Evolutionary conservation across 495 filamentous ascomycete species (phyloP), one percentile per base, ranked within the genome.

Genomic region (Aspergillus ostianus): DNA sequence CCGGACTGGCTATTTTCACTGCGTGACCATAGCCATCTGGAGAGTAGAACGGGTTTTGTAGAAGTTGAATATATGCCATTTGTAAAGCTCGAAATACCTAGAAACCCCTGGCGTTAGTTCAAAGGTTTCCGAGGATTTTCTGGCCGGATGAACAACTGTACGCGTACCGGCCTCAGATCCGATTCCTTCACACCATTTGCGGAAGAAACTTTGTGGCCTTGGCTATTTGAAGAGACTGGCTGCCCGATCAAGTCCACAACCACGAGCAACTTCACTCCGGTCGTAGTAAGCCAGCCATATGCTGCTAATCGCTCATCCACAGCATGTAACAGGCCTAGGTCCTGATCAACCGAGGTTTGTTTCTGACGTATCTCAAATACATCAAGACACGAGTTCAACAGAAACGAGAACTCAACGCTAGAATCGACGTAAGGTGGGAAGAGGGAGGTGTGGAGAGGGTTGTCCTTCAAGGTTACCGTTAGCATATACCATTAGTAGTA

Each of bases 221-320:
- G 62, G 50, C 64, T 26, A 50, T 65, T 29, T 58, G 66, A 44
- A 54, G 51, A 57, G 51, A 56, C 62, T 60, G 68, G 69, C 49
- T 82, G 74, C 1, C 92, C 92, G 52, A 88, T 82, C 78, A 95
- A 86, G 70, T 98, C 94, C 15, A 98, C 88, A 1, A 97, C 85
- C 45, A 91, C 85, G 29, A 97, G 85, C 63, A 98, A 84, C 71
- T 90, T 92, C 29, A 93, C 85, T 6, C 93, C 93, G 6, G 95
- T 98, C 71, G 96, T 97, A n/a, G 94, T 98, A 67, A 97, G 80
- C 85, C 90, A 98, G 60, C 94, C 94, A 78, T 97, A 98, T 57
- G 88, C 85, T 18, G 92, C 91, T 20, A 98, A 78, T 12, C 91
- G 84, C 72, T 98, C 95, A 75, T 98, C 95, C 47, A 98, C 79